Conservation (phyloP, 441 rosid species). For the Erodium texanum region DNA sequence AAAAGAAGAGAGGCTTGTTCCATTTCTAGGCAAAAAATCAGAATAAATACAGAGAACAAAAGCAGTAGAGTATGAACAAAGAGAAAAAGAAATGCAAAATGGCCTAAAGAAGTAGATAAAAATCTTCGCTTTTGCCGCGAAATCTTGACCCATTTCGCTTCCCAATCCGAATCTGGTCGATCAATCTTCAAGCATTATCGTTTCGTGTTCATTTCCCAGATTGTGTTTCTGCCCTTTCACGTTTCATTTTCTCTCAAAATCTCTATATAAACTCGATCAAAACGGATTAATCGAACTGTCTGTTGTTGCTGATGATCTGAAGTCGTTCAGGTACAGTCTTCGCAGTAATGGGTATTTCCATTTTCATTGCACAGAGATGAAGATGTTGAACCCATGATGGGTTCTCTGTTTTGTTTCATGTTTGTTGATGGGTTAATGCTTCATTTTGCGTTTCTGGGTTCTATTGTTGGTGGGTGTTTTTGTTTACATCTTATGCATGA, state of each 20-base stretch:
- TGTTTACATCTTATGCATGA: neutral
- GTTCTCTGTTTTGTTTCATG: neutral
- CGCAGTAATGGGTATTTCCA: neutral
- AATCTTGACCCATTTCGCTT: neutral
- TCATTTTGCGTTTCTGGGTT: neutral
- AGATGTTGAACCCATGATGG: neutral
- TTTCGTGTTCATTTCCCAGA: neutral
- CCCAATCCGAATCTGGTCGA: neutral
- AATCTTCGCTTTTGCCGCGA: neutral
- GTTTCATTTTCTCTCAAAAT: no score
- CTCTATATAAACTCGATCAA: neutral
- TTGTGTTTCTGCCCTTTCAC: no score
- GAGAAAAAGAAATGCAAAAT: neutral
- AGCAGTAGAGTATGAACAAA: neutral
- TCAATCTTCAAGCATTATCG: neutral
- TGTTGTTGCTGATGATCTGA: no score
- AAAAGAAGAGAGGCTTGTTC: no score
- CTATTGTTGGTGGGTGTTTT: neutral
- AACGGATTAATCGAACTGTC: neutral
- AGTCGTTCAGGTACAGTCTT: neutral
- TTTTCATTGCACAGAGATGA: neutral
- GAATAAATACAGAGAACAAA: neutral
- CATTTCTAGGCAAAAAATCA: neutral
- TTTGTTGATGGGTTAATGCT: neutral
- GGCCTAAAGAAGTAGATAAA: neutral